These are phyloP conservation scores for Logfia minima DNA, from an alignment of 129 eudicot genomes.

Conservation along the genomic window DNA sequence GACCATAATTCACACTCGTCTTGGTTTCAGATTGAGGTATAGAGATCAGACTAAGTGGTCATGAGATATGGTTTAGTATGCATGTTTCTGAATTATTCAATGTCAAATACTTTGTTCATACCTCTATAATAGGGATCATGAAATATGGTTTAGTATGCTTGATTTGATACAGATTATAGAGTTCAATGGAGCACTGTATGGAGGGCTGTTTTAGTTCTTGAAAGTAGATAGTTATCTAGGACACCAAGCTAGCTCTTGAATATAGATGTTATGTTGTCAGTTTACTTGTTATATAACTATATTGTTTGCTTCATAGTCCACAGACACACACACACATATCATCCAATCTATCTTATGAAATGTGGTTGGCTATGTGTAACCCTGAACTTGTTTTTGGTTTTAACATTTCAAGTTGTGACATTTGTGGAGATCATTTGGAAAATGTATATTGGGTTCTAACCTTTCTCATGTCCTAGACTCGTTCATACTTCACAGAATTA, in stretches of 20 bases:
- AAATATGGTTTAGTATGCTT: background rate
- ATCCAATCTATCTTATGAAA: background rate
- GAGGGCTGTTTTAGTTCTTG: background rate
- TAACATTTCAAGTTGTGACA: background rate
- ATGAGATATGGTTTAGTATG: too few relatives aligned
- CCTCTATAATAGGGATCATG: background rate
- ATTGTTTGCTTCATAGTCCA: background rate
- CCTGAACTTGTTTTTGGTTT: background rate
- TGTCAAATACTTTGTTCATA: background rate
- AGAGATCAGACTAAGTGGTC: background rate
- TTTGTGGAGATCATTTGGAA: background rate
- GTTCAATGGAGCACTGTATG: background rate
- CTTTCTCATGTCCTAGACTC: conserved; percentile 65
- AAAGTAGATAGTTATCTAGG: background rate
- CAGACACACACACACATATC: background rate
- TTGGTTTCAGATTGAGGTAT: background rate
- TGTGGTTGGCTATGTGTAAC: background rate
- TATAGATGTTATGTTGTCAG: background rate
- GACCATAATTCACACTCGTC: background rate
- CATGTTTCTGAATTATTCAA: too few relatives aligned
- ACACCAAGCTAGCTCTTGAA: background rate
- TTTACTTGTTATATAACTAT: background rate
- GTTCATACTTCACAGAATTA: conserved; percentile 80
- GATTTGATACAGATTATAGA: background rate
- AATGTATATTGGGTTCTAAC: conserved; percentile 42